Percentiles rank a stretch among this genome's conserved stretches.
Evolutionary conservation across 2,329 filamentous ascomycete genomes (phyloP).

Genomic region (Alternaria infectoria): DNA sequence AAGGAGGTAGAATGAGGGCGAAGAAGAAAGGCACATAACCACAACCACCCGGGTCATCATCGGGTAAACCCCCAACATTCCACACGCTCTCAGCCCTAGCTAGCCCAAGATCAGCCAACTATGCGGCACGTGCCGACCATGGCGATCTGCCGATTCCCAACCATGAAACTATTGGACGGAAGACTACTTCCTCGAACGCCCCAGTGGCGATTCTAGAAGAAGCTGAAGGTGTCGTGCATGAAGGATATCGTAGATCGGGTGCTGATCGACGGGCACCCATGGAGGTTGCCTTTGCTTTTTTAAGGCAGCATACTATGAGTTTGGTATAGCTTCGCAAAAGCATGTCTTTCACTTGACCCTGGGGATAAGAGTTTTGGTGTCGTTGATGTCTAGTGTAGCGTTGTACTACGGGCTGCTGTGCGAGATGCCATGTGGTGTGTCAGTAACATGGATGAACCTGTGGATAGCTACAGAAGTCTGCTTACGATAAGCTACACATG

Average conservation of each 20-base stretch:
- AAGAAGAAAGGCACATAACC: background rate
- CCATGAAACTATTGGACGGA: background rate
- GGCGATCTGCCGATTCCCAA: too few species aligned
- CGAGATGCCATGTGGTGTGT: too few species aligned
- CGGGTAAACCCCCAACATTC: background rate
- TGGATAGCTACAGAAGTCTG: too few species aligned
- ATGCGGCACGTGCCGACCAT: too few species aligned
- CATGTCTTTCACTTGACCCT: background rate
- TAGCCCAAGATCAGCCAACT: too few species aligned
- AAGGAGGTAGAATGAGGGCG: background rate
- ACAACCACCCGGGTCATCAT: background rate
- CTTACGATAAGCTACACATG: too few species aligned
- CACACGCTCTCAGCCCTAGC: too few species aligned
- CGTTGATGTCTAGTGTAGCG: too few species aligned
- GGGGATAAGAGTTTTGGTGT: background rate
- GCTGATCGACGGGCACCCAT: background rate
- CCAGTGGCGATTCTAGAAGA: background rate
- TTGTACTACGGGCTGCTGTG: too few species aligned
- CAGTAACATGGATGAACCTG: too few species aligned
- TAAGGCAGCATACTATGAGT: background rate
- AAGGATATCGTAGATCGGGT: background rate
- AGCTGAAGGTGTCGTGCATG: background rate
- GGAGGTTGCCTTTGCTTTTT: background rate
- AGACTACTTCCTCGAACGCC: background rate
- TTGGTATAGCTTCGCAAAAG: background rate